Base-by-base conservation (phyloP, 768 basidiomycete genomes). In the Russula griseocarnosa region DNA sequence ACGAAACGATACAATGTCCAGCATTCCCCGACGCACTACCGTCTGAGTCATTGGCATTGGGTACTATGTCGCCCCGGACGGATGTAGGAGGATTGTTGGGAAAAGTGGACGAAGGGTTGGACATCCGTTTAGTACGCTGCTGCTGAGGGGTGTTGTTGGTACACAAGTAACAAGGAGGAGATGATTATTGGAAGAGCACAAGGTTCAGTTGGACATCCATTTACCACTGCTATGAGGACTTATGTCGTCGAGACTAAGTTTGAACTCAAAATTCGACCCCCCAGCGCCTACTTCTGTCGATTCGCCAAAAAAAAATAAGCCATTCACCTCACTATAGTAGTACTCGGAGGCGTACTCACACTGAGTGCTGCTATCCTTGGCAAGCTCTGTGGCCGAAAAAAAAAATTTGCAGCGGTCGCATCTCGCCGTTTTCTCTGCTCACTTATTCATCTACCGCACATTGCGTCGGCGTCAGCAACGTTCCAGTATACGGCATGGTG, bases 291-390 rank as follows among this genome's bases (percentile, higher is more conserved):
- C 11, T 13, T 13, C 13, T 36, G 34, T 13, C 13, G 5, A 5
- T 36, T 36, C 13, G 36, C 11, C n/a, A n/a, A 36, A 14, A 11
- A 13, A 36, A 36, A 36, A 36, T 14, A 36, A 13, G 40, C 40
- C 1, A 6, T 16, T 18, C 18, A 42, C 6, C 6, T 42, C 40
- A 18, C 7, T 42, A 32, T 32, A 32, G 32, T 32, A 16, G 85
- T 94, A 59, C 76, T 93, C 67, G 81, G 95, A 47, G 92, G 91
- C 10, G 81, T 88, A 11, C 78, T 94, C n/a, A 83, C 88, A 0
- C 90, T 94, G 4, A 71, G 79, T 7, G 78, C 86, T 0, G 96
- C 94, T 0, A 93, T 96, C 58, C 58, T 86, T 9, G 94, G 94
- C 5, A 91, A 94, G 2, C 80, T 97, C 69, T 82, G 8, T 92